These are phyloP conservation scores for Neofusicoccum cordaticola DNA, from an alignment of 2,329 filamentous ascomycete genomes.

Conservation along the genomic window DNA sequence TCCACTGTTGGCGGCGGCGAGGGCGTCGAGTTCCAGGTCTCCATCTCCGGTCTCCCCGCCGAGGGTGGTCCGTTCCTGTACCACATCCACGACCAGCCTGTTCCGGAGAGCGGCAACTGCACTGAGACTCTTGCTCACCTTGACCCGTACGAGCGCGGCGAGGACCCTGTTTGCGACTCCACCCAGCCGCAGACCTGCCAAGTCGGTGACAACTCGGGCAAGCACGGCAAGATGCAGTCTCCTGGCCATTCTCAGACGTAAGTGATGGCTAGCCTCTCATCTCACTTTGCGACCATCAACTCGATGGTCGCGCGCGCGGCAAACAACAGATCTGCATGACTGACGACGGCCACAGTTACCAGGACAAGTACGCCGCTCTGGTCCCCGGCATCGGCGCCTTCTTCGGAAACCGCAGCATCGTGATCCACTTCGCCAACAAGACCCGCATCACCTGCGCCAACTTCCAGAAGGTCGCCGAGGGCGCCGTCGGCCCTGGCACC, in stretches of 20 bases:
- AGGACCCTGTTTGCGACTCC: slow-evolving; percentile 37
- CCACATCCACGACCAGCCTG: slow-evolving; percentile 45
- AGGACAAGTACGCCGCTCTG: slow-evolving; percentile 51
- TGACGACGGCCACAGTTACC: slow-evolving; percentile 36
- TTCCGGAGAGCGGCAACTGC: slow-evolving; percentile 44
- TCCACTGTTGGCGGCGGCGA: slow-evolving; percentile 33
- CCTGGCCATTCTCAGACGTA: slow-evolving; percentile 31
- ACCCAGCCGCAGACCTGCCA: slow-evolving; percentile 40
- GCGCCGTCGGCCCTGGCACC: not conserved
- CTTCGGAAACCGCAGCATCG: slow-evolving; percentile 54
- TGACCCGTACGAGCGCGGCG: slow-evolving; percentile 43
- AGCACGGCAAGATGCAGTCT: slow-evolving; percentile 40
- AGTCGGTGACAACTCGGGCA: slow-evolving; percentile 46
- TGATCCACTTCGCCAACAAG: slow-evolving; percentile 53
- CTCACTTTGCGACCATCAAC: not conserved
- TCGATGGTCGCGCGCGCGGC: not conserved
- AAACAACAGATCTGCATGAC: not conserved
- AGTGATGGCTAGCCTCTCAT: not conserved
- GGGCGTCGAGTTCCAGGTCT: slow-evolving; percentile 41
- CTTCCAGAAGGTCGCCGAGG: slow-evolving; percentile 36
- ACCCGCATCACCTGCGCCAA: slow-evolving; percentile 58
- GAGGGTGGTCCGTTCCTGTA: slow-evolving; percentile 47
- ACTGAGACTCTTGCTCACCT: slow-evolving; percentile 41
- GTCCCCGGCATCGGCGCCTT: slow-evolving; percentile 42
- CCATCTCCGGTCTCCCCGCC: slow-evolving; percentile 40